phyloP scores from a whole-genome alignment of 106 monocot species.

The Dioscorea alata region DNA sequence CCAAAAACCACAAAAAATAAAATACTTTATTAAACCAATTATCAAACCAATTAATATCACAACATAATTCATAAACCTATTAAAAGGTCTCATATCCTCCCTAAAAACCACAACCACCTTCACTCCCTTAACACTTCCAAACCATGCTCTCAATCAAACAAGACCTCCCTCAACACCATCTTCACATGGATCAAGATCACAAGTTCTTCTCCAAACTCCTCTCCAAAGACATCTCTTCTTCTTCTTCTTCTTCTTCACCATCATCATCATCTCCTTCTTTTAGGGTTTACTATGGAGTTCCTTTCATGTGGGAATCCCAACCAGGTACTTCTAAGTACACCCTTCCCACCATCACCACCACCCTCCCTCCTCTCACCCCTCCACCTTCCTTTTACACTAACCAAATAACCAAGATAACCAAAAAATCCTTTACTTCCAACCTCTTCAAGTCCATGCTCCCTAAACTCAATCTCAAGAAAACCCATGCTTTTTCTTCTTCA shows the following conservation, averaged over 20 bases:
- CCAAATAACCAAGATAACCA: slow-evolving; percentile 6
- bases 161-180: background rate
- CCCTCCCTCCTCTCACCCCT: slow-evolving; percentile 51
- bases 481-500: background rate
- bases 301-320: slow-evolving; percentile 70
- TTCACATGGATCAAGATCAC: slow-evolving; percentile 13
- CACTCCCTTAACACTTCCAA: too few species aligned
- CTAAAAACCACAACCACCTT: too few species aligned
- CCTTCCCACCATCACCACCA: background rate
- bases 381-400: slow-evolving; percentile 49
- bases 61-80: too few species aligned
- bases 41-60: too few species aligned
- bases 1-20: too few species aligned
- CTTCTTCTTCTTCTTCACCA: background rate
- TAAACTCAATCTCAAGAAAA: background rate
- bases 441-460: slow-evolving; percentile 14
- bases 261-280: slow-evolving; percentile 26
- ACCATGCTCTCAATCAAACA: background rate
- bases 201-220: slow-evolving; percentile 32
- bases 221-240: slow-evolving; percentile 28
- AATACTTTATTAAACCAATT: too few species aligned
- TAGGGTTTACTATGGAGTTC: slow-evolving; percentile 58
- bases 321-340: slow-evolving; percentile 62
- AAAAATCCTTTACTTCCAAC: background rate
- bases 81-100: too few species aligned